Evolutionary conservation across 2,329 filamentous ascomycete genomes (phyloP).

Genomic region (Alternaria triticina): DNA sequence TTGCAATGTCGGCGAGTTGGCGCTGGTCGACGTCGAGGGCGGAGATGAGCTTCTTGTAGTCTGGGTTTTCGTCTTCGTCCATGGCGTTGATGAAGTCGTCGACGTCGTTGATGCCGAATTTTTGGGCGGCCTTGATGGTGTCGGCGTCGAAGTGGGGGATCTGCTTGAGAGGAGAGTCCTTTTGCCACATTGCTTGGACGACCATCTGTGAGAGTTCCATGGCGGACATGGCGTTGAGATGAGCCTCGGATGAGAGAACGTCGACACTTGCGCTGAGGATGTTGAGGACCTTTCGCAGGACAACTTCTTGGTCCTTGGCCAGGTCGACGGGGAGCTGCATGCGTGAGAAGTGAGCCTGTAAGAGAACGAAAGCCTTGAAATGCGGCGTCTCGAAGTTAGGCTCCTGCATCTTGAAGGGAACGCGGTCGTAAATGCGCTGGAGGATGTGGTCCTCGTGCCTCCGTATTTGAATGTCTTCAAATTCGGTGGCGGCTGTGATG

Average conservation of each 20-base stretch:
- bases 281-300: conserved; percentile 83
- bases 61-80: conserved; percentile 89
- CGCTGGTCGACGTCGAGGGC: conserved; percentile 78
- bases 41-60: conserved; percentile 79
- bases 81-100: conserved; percentile 99
- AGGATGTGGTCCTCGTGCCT: conserved; percentile 89
- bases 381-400: conserved; percentile 89
- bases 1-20: conserved; percentile 86
- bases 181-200: conserved; percentile 98
- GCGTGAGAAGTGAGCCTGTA: conserved; percentile 96
- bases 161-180: conserved; percentile 94
- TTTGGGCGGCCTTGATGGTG: conserved; percentile 80
- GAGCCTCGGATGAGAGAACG: conserved; percentile 92
- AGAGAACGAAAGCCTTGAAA: conserved; percentile 96
- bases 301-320: conserved; percentile 91
- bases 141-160: conserved; percentile 92
- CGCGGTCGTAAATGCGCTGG: conserved; percentile 89
- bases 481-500: conserved; percentile 94
- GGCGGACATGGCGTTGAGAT: conserved; percentile 95
- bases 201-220: conserved; percentile 99
- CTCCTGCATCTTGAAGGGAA: conserved; percentile 94
- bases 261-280: conserved; percentile 92
- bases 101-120: conserved; percentile 86
- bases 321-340: conserved; percentile 97
- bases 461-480: conserved; percentile 92